A percentile compares a stretch with the other conserved stretches of the same genome.
Evolutionary conservation across 805 yeast genomes (phyloP).

Genomic region (Maudiozyma turicensis): DNA sequence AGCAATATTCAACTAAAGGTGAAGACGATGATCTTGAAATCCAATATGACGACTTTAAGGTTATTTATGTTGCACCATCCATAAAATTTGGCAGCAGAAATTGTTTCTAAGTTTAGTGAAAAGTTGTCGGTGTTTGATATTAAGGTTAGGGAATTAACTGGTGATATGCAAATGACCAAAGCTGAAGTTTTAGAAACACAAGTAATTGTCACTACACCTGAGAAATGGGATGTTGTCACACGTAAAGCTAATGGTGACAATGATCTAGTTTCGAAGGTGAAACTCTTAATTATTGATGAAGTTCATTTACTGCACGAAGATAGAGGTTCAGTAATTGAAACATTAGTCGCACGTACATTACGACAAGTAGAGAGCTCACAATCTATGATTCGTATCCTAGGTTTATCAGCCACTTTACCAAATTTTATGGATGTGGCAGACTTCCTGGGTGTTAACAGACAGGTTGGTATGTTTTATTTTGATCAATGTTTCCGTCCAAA

Average conservation of each 20-base stretch:
- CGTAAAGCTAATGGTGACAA: slow-evolving; percentile 85
- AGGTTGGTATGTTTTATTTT: slow-evolving; percentile 87
- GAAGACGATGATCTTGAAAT: slow-evolving; percentile 48
- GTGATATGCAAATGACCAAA: slow-evolving; percentile 87
- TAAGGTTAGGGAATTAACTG: slow-evolving; percentile 79
- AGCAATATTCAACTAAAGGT: slow-evolving; percentile 53
- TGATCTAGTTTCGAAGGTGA: slow-evolving; percentile 75
- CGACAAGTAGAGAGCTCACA: slow-evolving; percentile 93
- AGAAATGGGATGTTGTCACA: slow-evolving; percentile 96
- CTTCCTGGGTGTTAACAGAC: slow-evolving; percentile 81
- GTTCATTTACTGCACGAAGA: slow-evolving; percentile 96
- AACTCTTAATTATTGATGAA: slow-evolving; percentile 84
- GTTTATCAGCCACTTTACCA: slow-evolving; percentile 89
- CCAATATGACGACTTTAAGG: slow-evolving; percentile 76
- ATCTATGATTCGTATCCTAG: slow-evolving; percentile 86
- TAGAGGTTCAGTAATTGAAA: slow-evolving; percentile 94
- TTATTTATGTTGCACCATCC: slow-evolving; percentile 87
- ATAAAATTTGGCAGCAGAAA: slow-evolving; percentile 89
- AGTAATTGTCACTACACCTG: slow-evolving; percentile 88
- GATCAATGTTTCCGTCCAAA: slow-evolving; percentile 91
- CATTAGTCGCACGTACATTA: slow-evolving; percentile 86
- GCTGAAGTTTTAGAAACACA: slow-evolving; percentile 76
- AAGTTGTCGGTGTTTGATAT: slow-evolving; percentile 80
- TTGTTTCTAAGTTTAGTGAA: slow-evolving; percentile 77
- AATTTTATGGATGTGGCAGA: slow-evolving; percentile 91